These are phyloP conservation scores for Mortierella sp. DNA, from an alignment of 371 early-diverging fungal genomes.

Conservation along the genomic window DNA sequence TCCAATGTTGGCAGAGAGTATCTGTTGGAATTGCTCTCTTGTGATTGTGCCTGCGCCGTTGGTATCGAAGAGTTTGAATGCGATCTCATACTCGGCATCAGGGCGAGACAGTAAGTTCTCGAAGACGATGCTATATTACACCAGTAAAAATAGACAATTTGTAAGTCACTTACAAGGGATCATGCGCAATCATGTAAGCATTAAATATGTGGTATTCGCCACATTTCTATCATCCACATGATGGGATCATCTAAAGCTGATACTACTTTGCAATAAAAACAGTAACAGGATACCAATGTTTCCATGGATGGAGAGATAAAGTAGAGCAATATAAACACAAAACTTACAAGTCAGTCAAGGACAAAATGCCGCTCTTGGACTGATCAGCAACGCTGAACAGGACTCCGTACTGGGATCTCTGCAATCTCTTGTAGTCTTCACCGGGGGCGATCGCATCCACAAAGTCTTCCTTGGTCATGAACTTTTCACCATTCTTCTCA, in stretches of 20 bases:
- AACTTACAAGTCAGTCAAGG: conserved; percentile 77
- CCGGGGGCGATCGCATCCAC: conserved; percentile 75
- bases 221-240: too few relatives aligned
- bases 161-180: neutral
- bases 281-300: neutral
- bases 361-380: conserved; percentile 68
- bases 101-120: conserved; percentile 79
- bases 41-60: conserved; percentile 73
- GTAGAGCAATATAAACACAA: neutral
- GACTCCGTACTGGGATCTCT: conserved; percentile 70
- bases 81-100: conserved; percentile 88
- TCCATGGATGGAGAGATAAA: neutral
- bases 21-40: conserved; percentile 75
- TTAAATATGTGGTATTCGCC: neutral
- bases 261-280: too few relatives aligned
- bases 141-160: neutral
- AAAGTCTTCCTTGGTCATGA: conserved; percentile 80
- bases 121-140: conserved; percentile 63
- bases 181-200: neutral
- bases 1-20: conserved; percentile 70
- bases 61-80: conserved; percentile 80
- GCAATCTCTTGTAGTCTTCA: conserved; percentile 73
- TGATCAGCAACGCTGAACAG: conserved; percentile 85
- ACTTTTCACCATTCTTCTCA: conserved; percentile 68
- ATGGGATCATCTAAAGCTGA: too few relatives aligned